Evolutionary conservation across 2,329 filamentous ascomycete species (phyloP).

Genomic region (Exophiala lecanii-corni): DNA sequence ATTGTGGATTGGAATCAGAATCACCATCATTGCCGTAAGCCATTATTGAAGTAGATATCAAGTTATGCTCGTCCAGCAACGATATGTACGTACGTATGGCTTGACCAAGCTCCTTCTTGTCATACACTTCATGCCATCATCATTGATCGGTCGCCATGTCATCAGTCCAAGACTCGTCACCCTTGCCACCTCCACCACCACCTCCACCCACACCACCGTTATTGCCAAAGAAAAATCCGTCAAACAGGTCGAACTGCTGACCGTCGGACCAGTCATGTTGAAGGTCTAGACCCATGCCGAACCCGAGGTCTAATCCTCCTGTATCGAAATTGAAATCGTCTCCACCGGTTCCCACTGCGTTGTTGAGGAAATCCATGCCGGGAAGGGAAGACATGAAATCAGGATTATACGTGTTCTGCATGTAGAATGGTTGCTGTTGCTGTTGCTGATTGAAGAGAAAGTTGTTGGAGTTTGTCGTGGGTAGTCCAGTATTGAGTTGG

Average conservation of each 20-base stretch:
- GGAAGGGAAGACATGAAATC: constrained; percentile 27
- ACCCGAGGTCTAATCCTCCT: constrained; percentile 33
- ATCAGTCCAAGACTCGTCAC: background rate
- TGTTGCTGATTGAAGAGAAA: constrained; percentile 9
- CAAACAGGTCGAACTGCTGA: constrained; percentile 46
- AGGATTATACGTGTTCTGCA: constrained; percentile 25
- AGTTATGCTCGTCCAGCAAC: too few relatives aligned
- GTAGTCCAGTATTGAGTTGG: constrained; percentile 15
- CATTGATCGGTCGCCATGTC: background rate
- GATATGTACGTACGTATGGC: too few relatives aligned
- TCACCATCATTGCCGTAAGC: too few relatives aligned
- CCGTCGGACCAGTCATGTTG: constrained; percentile 48
- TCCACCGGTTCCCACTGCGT: constrained; percentile 26
- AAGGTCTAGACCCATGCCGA: constrained; percentile 36
- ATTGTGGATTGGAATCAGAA: too few relatives aligned
- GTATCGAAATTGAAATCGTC: constrained; percentile 29
- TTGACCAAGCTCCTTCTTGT: too few relatives aligned
- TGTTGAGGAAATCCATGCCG: constrained; percentile 25
- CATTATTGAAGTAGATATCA: too few relatives aligned
- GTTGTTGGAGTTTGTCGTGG: background rate
- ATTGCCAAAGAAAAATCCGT: constrained; percentile 53
- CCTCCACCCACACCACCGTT: constrained; percentile 13
- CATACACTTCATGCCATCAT: too few relatives aligned
- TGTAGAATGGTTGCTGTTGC: constrained; percentile 15
- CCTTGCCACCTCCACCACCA: constrained; percentile 2